Evolutionary conservation across 768 basidiomycete species (phyloP), one percentile per base, ranked within the genome.

Genomic region (Macrolepiota fuliginosa): DNA sequence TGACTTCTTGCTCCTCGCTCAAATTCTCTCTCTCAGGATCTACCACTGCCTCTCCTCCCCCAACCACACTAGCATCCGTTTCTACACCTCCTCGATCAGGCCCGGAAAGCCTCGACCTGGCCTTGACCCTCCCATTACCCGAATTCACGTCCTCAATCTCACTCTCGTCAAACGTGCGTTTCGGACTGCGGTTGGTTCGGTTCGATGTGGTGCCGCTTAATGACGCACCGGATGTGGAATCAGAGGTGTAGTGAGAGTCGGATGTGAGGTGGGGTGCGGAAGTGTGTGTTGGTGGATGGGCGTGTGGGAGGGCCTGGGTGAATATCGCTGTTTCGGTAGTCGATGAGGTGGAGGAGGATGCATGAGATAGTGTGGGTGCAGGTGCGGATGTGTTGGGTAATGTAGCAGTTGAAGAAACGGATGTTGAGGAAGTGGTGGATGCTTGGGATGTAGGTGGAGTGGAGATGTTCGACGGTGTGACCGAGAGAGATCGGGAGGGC

Each of bases 91-190:
- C 67, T n/a, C 65, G 63, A 9, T 67, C 69, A 27, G 50, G 52
- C 0, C 61, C 64, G 47, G 46, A 35, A 24, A 58, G 47, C 37
- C 61, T 55, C 36, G 63, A 64, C 32, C 64, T 64, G 15, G 29
- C 29, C 7, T 32, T 32, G 29, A 58, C 64, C 46, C 55, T 27
- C 11, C 63, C 59, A 39, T 55, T 39, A 0, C 40, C 52, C 12
- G 58, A 29, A 52, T 62, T 61, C 1, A 54, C 47, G 25, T 64
- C 64, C 13, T 63, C 66, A 1, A 70, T 46, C n/a, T 62, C 67
- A 19, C 68, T 69, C 39, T 76, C 73, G 60, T 75, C 75, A 59
- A 77, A 75, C 0, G 75, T 70, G 19, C 77, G 66, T 67, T 74
- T 74, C 12, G 73, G 73, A n/a, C 62, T 63, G 15, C 60, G 22